phyloP scores from a whole-genome alignment of 2,329 filamentous ascomycete species.

The Dactylellina cionopaga region DNA sequence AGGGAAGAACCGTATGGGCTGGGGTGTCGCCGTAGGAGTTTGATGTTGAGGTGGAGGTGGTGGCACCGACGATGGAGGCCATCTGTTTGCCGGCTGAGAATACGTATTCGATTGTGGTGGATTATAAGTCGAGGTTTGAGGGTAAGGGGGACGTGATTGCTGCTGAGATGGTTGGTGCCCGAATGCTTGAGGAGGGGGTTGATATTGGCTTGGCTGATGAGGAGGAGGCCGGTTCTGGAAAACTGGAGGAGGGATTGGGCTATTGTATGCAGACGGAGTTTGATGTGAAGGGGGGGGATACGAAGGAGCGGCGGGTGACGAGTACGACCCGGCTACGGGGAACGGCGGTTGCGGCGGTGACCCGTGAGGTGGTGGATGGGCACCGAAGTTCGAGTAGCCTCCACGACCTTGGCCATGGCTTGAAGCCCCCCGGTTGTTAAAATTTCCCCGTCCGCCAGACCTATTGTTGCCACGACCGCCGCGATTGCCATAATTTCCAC shows the following conservation, averaged over 20 bases:
- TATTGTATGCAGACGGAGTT: slow-evolving; percentile 20
- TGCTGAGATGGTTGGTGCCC: slow-evolving; percentile 44
- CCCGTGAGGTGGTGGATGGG: slow-evolving; percentile 39
- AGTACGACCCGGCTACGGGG: slow-evolving; percentile 41
- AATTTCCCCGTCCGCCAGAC: slow-evolving; percentile 41
- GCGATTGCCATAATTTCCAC: slow-evolving; percentile 45
- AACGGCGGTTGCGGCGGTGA: slow-evolving; percentile 36
- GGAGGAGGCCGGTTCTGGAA: slow-evolving; percentile 38
- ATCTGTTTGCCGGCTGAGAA: slow-evolving; percentile 33
- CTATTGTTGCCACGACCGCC: slow-evolving; percentile 44
- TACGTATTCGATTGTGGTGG: slow-evolving; percentile 30
- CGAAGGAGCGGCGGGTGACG: slow-evolving; percentile 12
- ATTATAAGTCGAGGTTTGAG: slow-evolving; percentile 25
- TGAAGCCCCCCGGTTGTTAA: slow-evolving; percentile 41
- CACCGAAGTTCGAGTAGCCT: slow-evolving; percentile 44
- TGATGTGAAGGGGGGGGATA: slow-evolving; percentile 42
- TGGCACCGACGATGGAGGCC: slow-evolving; percentile 32
- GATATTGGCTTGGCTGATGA: slow-evolving; percentile 44
- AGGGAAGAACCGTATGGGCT: slow-evolving; percentile 50
- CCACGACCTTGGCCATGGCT: slow-evolving; percentile 34
- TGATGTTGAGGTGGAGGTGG: slow-evolving; percentile 40
- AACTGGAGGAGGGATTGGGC: slow-evolving; percentile 27
- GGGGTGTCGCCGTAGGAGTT: slow-evolving; percentile 20
- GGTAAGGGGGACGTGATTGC: slow-evolving; percentile 41
- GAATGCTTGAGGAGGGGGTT: slow-evolving; percentile 48